Conservation (phyloP, 2,329 filamentous ascomycete genomes). For the Colletotrichum sp. region DNA sequence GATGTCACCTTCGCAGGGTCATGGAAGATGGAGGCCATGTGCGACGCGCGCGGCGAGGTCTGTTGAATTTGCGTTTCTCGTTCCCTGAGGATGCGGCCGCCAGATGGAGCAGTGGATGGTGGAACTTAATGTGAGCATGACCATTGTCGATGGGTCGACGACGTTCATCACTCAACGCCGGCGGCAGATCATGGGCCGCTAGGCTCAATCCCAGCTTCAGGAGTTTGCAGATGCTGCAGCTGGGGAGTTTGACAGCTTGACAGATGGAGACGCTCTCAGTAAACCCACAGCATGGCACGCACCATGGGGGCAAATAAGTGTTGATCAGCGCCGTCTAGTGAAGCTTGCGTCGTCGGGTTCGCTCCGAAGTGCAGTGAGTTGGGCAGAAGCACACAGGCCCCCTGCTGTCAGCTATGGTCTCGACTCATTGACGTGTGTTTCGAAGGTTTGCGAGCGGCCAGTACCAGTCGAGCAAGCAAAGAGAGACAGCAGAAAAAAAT, state of each 20-base stretch:
- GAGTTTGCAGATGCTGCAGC: not conserved
- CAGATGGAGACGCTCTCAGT: not conserved
- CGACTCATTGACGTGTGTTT: not conserved
- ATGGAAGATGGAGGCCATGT: not conserved
- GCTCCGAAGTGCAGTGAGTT: not conserved
- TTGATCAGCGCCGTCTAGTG: not conserved
- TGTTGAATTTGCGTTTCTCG: not conserved
- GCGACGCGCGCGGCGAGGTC: not conserved
- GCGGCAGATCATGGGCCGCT: not conserved
- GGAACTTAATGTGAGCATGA: not conserved
- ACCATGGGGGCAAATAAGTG: not conserved
- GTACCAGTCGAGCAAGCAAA: not conserved
- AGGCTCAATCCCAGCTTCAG: not conserved
- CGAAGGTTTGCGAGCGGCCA: not conserved
- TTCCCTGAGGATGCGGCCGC: not conserved
- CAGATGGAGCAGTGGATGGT: not conserved
- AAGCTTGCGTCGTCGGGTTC: not conserved
- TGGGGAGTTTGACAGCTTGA: not conserved
- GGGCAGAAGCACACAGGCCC: not conserved
- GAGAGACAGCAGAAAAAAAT: not conserved
- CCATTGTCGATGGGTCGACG: not conserved
- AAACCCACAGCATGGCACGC: not conserved
- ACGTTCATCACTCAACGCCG: not conserved
- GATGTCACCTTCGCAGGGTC: not conserved
- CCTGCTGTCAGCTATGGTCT: not conserved